Evolutionary conservation across 2,329 filamentous ascomycete genomes (phyloP).

Genomic region (Periconia macrospinosa): DNA sequence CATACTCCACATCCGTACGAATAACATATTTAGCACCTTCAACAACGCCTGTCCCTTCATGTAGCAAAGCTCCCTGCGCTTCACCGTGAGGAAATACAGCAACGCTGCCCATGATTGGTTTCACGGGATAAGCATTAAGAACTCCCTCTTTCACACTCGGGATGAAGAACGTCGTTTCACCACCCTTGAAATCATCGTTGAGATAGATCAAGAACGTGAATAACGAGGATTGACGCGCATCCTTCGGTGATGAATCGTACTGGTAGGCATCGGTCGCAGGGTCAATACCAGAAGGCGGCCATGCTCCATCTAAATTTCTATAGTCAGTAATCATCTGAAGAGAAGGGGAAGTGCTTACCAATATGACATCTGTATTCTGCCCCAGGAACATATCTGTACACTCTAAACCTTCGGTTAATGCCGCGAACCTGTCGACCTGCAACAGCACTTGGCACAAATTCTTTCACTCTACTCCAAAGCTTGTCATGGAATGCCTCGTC

Average conservation of each 20-base stretch:
- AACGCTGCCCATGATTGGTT: conserved; percentile 68
- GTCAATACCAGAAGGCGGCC: conserved; percentile 69
- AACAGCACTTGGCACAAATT: conserved; percentile 59
- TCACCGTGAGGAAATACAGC: conserved; percentile 73
- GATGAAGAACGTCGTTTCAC: conserved; percentile 72
- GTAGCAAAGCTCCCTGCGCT: conserved; percentile 64
- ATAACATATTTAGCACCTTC: conserved; percentile 71
- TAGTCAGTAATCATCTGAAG: conserved; percentile 2
- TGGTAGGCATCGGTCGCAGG: conserved; percentile 60
- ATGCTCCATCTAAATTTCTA: conserved; percentile 61
- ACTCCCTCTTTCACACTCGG: conserved; percentile 65
- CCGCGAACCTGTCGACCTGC: conserved; percentile 62
- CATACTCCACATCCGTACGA: conserved; percentile 71
- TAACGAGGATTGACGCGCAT: conserved; percentile 65
- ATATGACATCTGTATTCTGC: conserved; percentile 74
- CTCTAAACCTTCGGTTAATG: conserved; percentile 69
- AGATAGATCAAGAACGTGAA: conserved; percentile 72
- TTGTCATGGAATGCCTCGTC: conserved; percentile 65
- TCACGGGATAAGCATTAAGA: conserved; percentile 70
- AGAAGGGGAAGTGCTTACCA: conserved; percentile 26
- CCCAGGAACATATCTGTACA: conserved; percentile 72
- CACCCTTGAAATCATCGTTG: conserved; percentile 72
- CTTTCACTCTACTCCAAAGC: conserved; percentile 63
- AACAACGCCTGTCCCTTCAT: conserved; percentile 72
- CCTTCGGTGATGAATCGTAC: conserved; percentile 65